These are phyloP conservation scores for Fraxinus excelsior DNA, from an alignment of 257 asterid genomes.

Conservation along the genomic window DNA sequence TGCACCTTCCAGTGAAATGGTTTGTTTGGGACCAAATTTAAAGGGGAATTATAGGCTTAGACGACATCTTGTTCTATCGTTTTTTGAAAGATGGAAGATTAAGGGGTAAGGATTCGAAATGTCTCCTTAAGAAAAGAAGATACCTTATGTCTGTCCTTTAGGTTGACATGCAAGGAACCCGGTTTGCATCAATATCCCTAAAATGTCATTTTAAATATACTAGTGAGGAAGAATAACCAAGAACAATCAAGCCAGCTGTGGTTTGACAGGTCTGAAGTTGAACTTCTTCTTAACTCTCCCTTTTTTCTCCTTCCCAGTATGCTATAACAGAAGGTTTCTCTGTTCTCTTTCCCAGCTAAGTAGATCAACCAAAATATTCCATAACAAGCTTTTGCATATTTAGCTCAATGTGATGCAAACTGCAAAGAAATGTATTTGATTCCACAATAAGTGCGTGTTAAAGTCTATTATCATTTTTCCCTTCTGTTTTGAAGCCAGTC, in stretches of 20 bases:
- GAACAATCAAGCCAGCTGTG: background rate
- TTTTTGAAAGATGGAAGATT: background rate
- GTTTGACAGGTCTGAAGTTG: background rate
- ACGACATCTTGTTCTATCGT: constrained; percentile 2
- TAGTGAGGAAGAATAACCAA: background rate
- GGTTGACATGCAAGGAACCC: constrained; percentile 3
- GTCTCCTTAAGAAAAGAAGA: background rate
- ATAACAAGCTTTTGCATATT: background rate
- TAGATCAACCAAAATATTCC: background rate
- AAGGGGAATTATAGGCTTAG: background rate
- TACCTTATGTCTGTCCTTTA: background rate
- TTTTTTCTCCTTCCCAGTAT: background rate
- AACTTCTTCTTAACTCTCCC: background rate
- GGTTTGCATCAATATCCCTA: background rate
- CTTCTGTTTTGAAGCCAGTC: background rate
- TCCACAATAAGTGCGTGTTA: background rate
- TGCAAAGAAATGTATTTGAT: background rate
- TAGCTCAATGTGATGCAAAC: background rate
- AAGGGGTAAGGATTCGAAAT: constrained; percentile 6
- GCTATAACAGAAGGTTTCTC: background rate
- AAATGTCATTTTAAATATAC: background rate
- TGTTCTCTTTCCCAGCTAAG: background rate
- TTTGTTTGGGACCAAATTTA: background rate
- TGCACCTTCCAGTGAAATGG: constrained; percentile 17
- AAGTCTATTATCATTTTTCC: background rate